Evolutionary conservation across 495 filamentous ascomycete genomes (phyloP), one percentile per base, ranked within the genome.

Genomic region (Podospora tetraspora): DNA sequence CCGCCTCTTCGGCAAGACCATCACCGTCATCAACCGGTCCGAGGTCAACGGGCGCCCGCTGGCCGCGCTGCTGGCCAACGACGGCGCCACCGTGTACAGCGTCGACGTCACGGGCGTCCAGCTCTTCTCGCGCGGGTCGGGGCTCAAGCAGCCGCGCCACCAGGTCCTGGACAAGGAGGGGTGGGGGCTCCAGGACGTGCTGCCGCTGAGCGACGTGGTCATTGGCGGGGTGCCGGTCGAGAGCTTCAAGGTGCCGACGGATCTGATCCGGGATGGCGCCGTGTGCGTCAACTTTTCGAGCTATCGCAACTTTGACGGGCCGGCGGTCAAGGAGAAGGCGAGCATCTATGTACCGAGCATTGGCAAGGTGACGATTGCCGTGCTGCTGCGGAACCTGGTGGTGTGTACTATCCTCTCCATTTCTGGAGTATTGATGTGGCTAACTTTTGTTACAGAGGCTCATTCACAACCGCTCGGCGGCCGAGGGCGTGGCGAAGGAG

Each of bases 201-300:
- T 93, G 23, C 91, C 93, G 2, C 79, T 93, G 43, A 94, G 92
- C 75, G 94, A 98, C 78, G 96, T 98, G 22, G 90, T 99, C 34
- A 93, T 99, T 70, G 90, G 90, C 61, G 95, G 95, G 65, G 95
- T 99, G n/a, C 95, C 95, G 0, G 85, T 87, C 12, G 87, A 93
- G 23, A 84, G 80, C 61, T 99, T 89, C 83, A 97, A 97, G 82
- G 91, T 98, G 56, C 92, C 94, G 9, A 89, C 89, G 4, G 85
- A 90, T 57, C 78, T 96, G 64, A 78, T 99, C 68, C 86, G 91
- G 57, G 92, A 97, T 57, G 95, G 95, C 63, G 93, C 91, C 57
- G 92, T 97, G 22, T 99, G 95, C 81, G 91, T 99, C 78, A 99
- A 99, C 79, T 97, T 99, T 79, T 96, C 93, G 19, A 96, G 91